Percentiles rank a stretch among this genome's conserved stretches.
Evolutionary conservation across 2,329 filamentous ascomycete genomes (phyloP).

Genomic region (Colletotrichum karsti): DNA sequence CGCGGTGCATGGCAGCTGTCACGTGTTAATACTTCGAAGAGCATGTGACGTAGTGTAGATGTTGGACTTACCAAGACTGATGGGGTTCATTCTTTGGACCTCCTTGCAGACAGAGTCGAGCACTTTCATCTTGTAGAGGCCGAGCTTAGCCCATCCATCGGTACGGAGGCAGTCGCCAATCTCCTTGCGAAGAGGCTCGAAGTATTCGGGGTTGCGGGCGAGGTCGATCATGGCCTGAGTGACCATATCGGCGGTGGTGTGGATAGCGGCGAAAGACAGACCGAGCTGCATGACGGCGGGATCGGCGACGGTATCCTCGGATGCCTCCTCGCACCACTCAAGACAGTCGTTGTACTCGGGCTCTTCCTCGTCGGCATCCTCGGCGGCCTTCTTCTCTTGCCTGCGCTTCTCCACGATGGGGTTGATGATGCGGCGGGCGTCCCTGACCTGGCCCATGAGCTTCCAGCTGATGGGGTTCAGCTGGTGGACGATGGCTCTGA

Average conservation of each 20-base stretch:
- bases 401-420: conserved; percentile 29
- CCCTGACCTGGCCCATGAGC: conserved; percentile 16
- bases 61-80: neutral
- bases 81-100: conserved; percentile 14
- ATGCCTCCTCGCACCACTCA: conserved; percentile 31
- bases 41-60: accelerated
- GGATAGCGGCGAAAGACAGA: conserved; percentile 34
- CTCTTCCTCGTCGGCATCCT: conserved; percentile 11
- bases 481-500: conserved; percentile 28
- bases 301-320: conserved; percentile 18
- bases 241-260: conserved; percentile 34
- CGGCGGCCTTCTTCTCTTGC: conserved; percentile 21
- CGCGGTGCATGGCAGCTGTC: conserved; percentile 23
- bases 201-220: conserved; percentile 30
- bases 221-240: conserved; percentile 33
- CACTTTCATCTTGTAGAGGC: conserved; percentile 24
- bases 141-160: conserved; percentile 28
- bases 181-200: conserved; percentile 34
- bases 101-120: conserved; percentile 25
- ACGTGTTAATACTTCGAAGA: neutral
- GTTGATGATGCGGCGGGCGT: conserved; percentile 31
- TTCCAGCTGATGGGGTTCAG: conserved; percentile 27
- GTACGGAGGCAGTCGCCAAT: conserved; percentile 29
- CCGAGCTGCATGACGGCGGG: conserved; percentile 31
- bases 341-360: conserved; percentile 32